Conservation (phyloP, 129 eudicot genomes). For the Ambrosia artemisiifolia region DNA sequence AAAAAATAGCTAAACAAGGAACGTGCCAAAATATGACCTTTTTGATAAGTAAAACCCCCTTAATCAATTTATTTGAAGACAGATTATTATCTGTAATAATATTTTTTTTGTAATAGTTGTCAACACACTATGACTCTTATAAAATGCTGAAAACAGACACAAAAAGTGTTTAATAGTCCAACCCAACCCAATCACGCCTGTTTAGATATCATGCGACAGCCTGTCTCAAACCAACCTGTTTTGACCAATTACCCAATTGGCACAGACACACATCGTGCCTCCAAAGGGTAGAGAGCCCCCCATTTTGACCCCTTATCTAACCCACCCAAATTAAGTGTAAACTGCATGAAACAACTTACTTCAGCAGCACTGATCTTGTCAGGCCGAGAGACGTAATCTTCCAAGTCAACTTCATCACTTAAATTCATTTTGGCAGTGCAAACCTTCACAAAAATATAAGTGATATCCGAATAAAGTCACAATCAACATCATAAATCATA, state of each 20-base stretch:
- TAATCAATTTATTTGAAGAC: not conserved
- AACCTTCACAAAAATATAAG: constrained; percentile 42
- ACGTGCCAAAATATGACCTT: not conserved
- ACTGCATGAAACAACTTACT: constrained; percentile 44
- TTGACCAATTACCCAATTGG: not conserved
- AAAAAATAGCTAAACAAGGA: not conserved
- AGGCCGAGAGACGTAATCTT: constrained; percentile 88
- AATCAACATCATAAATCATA: not conserved
- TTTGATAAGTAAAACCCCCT: not conserved
- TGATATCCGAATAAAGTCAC: not conserved
- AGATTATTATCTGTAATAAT: not conserved
- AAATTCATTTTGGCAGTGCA: constrained; percentile 91
- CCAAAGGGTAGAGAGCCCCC: not conserved
- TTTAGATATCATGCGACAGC: not conserved
- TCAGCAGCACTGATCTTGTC: constrained; percentile 97
- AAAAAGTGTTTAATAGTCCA: not conserved
- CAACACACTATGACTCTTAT: not conserved
- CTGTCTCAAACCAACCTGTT: not conserved
- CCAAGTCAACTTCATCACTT: constrained; percentile 86
- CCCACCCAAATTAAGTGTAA: not conserved
- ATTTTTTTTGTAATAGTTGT: not conserved
- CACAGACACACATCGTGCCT: not conserved
- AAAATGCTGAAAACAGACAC: not conserved
- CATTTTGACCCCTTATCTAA: not conserved
- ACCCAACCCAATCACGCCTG: not conserved